A percentile compares a stretch with the other conserved stretches of the same genome.
Evolutionary conservation across 129 eudicot species (phyloP).

Genomic region (Escallonia herrerae): DNA sequence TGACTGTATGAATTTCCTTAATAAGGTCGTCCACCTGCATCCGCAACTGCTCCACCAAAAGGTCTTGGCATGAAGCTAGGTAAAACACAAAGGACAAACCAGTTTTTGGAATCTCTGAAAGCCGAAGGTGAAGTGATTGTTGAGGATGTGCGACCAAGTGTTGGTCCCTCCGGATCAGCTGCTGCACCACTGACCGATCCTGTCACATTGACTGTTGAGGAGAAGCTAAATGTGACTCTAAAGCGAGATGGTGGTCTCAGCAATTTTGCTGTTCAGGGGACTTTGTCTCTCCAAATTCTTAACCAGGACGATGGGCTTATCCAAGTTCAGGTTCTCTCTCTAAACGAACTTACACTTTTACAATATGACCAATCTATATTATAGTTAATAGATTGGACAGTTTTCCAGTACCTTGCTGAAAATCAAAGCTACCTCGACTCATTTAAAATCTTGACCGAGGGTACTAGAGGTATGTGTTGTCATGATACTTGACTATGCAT

Average conservation of each 20-base stretch:
- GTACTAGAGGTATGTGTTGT: too few relatives aligned
- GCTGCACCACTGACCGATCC: constrained; percentile 87
- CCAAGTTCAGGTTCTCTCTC: constrained; percentile 86
- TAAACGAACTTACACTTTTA: background rate
- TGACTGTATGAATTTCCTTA: constrained; percentile 1
- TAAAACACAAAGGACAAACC: constrained; percentile 69
- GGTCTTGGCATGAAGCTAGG: constrained; percentile 96
- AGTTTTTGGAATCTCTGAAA: constrained; percentile 87
- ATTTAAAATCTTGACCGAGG: too few relatives aligned
- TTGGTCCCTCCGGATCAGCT: constrained; percentile 55
- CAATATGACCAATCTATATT: too few relatives aligned
- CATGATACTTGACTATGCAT: too few relatives aligned
- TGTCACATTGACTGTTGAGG: constrained; percentile 78
- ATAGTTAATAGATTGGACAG: too few relatives aligned
- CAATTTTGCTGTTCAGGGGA: constrained; percentile 88
- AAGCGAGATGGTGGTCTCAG: constrained; percentile 90
- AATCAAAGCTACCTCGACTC: too few relatives aligned
- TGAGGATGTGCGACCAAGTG: constrained; percentile 82
- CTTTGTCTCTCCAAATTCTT: constrained; percentile 84
- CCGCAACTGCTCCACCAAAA: constrained; percentile 85
- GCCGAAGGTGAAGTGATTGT: constrained; percentile 93
- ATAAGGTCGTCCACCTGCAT: constrained; percentile 72
- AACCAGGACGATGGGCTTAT: constrained; percentile 83
- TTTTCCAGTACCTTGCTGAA: too few relatives aligned
- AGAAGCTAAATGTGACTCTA: constrained; percentile 76